Conservation (phyloP, 2,329 filamentous ascomycete species). For the Sclerotinia subarctica region DNA sequence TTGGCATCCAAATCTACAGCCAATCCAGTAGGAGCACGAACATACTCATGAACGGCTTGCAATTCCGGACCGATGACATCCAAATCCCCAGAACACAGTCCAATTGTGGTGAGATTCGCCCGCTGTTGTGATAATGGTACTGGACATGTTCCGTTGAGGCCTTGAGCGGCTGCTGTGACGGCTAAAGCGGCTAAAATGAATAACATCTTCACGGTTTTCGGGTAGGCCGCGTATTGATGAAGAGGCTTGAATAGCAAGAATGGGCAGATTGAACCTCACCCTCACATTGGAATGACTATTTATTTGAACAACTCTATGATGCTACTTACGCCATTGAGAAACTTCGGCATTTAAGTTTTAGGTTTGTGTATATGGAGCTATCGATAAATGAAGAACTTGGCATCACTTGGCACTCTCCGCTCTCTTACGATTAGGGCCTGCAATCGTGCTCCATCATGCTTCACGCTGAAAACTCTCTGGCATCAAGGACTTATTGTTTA, state of each 20-base stretch:
- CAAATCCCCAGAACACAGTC: neutral
- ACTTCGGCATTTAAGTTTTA: neutral
- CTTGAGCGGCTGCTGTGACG: neutral
- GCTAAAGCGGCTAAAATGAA: neutral
- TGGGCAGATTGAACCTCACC: too few relatives aligned
- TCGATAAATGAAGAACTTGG: neutral
- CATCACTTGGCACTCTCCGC: neutral
- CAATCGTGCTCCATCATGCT: too few relatives aligned
- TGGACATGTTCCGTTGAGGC: neutral
- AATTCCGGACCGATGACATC: constrained; percentile 6
- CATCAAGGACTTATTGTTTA: too few relatives aligned
- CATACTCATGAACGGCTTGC: neutral
- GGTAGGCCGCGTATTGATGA: neutral
- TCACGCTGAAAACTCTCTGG: too few relatives aligned
- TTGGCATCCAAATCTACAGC: neutral
- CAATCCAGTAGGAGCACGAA: neutral
- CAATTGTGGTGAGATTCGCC: neutral
- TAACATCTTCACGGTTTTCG: neutral
- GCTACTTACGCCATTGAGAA: neutral
- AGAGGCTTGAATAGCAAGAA: neutral
- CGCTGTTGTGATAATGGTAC: constrained; percentile 3
- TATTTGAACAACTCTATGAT: neutral
- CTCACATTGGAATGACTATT: neutral
- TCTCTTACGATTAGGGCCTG: neutral
- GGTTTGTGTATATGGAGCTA: neutral